These are phyloP conservation scores for Geotrichum aggregatum DNA, from an alignment of 1,139 yeast genomes.

Conservation along the genomic window DNA sequence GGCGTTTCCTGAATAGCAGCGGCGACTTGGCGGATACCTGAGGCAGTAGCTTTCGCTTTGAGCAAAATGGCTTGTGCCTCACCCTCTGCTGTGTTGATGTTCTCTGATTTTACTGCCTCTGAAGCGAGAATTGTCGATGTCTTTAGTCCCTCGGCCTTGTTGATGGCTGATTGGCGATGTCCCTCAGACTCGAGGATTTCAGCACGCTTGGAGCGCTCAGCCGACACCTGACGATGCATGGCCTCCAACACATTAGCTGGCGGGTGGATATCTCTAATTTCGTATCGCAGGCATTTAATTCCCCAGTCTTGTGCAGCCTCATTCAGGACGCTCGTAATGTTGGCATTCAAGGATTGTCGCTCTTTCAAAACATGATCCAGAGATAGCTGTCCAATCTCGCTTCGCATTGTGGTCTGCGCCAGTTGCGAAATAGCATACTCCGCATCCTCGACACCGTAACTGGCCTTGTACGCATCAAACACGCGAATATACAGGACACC, in stretches of 20 bases:
- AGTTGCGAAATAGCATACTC: slow-evolving; percentile 80
- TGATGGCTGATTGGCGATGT: slow-evolving; percentile 69
- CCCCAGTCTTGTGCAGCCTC: slow-evolving; percentile 90
- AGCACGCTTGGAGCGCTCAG: slow-evolving; percentile 82
- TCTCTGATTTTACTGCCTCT: slow-evolving; percentile 69
- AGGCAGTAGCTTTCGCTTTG: slow-evolving; percentile 71
- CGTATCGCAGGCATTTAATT: slow-evolving; percentile 76
- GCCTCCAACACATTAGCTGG: slow-evolving; percentile 81
- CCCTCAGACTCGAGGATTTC: slow-evolving; percentile 87
- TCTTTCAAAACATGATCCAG: slow-evolving; percentile 75
- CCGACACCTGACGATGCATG: slow-evolving; percentile 85
- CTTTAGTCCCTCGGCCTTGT: slow-evolving; percentile 78
- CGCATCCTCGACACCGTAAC: slow-evolving; percentile 85
- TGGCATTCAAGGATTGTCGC: slow-evolving; percentile 64
- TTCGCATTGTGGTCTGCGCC: slow-evolving; percentile 88
- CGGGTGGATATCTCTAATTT: slow-evolving; percentile 84
- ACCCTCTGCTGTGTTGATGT: slow-evolving; percentile 61
- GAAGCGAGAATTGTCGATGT: slow-evolving; percentile 83
- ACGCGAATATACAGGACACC: slow-evolving; percentile 79
- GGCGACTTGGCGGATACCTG: slow-evolving; percentile 62
- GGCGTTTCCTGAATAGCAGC: slow-evolving; percentile 63
- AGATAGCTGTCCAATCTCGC: slow-evolving; percentile 79
- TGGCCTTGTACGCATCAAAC: slow-evolving; percentile 77
- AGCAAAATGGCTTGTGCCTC: slow-evolving; percentile 66
- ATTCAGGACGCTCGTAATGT: slow-evolving; percentile 71